Evolutionary conservation across 345 rosid species (phyloP).

Genomic region (Rhodomyrtus tomentosa): DNA sequence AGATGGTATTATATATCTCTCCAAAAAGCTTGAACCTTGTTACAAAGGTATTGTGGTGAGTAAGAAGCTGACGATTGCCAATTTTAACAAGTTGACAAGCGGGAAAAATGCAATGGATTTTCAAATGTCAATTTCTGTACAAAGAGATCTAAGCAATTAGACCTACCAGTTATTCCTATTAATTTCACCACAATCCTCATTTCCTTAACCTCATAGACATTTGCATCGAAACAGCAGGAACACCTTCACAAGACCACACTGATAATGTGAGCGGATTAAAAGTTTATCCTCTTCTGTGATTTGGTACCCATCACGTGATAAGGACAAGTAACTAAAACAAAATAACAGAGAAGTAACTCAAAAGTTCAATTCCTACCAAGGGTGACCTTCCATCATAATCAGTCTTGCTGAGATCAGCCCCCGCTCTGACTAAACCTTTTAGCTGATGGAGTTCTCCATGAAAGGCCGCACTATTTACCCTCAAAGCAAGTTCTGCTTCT

Average conservation of each 20-base stretch:
- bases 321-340: neutral
- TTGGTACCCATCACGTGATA: neutral
- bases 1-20: neutral
- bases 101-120: neutral
- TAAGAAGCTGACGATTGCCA: neutral
- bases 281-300: neutral
- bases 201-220: neutral
- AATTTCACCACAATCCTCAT: neutral
- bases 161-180: neutral
- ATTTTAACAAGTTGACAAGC: neutral
- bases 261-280: neutral
- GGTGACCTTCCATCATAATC: conserved; percentile 96
- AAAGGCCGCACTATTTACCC: conserved; percentile 73
- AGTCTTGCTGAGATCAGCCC: conserved; percentile 79
- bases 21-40: neutral
- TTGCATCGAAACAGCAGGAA: neutral
- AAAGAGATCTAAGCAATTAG: neutral
- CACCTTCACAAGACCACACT: neutral
- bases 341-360: neutral
- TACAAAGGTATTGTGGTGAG: neutral
- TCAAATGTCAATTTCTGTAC: neutral
- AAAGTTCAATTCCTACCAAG: conserved; percentile 38
- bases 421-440: conserved; percentile 61
- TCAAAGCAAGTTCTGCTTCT: conserved; percentile 92
- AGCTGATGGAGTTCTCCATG: conserved; percentile 78